phyloP scores from a whole-genome alignment of 2,329 filamentous ascomycete genomes.

The Fusarium camptoceras region DNA sequence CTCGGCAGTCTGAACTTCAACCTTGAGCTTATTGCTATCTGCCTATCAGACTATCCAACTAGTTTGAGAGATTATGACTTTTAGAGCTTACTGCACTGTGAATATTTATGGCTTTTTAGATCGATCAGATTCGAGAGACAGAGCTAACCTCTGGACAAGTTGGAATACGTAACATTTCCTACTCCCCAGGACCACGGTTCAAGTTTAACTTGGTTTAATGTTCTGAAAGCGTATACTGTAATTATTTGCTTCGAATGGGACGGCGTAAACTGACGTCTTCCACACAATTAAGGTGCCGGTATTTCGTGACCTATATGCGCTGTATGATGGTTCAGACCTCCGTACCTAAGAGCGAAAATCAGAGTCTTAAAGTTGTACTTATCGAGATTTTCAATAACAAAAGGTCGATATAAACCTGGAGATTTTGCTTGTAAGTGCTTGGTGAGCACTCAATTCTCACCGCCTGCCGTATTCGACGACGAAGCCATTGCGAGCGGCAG shows the following conservation, averaged over 20 bases:
- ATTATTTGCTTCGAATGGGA: neutral
- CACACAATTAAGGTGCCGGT: neutral
- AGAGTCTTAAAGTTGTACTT: neutral
- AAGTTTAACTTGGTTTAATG: neutral
- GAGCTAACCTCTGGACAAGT: neutral
- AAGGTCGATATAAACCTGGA: neutral
- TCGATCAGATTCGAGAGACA: neutral
- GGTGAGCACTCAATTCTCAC: neutral
- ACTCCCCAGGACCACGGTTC: too few relatives aligned
- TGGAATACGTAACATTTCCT: too few relatives aligned
- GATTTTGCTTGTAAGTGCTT: neutral
- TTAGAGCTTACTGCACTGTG: neutral
- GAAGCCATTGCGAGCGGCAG: constrained; percentile 7
- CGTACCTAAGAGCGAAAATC: too few relatives aligned
- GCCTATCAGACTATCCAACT: too few relatives aligned
- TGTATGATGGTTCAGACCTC: neutral
- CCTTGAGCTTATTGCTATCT: too few relatives aligned
- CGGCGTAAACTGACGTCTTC: neutral
- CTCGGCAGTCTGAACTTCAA: too few relatives aligned
- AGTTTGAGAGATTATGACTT: too few relatives aligned
- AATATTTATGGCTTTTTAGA: neutral
- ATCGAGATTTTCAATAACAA: neutral
- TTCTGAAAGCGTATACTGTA: neutral
- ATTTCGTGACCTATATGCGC: neutral
- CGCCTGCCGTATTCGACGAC: constrained; percentile 6